These are phyloP conservation scores for Kuraishia ogatae DNA, from an alignment of 805 yeast species.

Conservation along the genomic window DNA sequence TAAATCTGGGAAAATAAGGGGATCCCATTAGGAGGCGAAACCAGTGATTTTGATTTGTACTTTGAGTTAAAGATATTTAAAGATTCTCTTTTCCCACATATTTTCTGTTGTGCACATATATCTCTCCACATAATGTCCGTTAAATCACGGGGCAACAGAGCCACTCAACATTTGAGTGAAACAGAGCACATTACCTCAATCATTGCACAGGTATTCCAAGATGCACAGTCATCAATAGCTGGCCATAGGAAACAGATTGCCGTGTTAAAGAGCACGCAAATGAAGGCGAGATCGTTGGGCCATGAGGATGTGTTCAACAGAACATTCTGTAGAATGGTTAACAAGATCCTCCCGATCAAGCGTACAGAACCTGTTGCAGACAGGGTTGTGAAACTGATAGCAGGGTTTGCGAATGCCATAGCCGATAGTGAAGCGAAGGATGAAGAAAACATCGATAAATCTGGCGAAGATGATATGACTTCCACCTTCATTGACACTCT, in stretches of 20 bases:
- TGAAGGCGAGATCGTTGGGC: slow-evolving; percentile 42
- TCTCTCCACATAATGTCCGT: background rate
- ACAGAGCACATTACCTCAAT: slow-evolving; percentile 33
- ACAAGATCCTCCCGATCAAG: slow-evolving; percentile 59
- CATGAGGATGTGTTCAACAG: slow-evolving; percentile 51
- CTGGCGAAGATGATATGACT: slow-evolving; percentile 31
- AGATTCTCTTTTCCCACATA: too few species aligned
- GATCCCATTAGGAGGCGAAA: background rate
- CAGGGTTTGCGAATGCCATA: slow-evolving; percentile 46
- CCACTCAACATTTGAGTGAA: slow-evolving; percentile 10
- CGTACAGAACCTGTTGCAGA: slow-evolving; percentile 69
- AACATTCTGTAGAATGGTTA: slow-evolving; percentile 51
- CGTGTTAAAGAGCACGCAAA: slow-evolving; percentile 49
- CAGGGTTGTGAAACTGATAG: slow-evolving; percentile 60
- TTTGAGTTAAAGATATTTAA: too few species aligned
- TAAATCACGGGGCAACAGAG: background rate
- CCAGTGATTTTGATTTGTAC: too few species aligned
- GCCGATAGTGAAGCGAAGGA: slow-evolving; percentile 24
- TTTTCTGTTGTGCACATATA: background rate
- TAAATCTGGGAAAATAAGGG: too few species aligned
- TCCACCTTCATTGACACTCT: slow-evolving; percentile 50
- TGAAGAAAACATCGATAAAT: slow-evolving; percentile 16
- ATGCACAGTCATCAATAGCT: slow-evolving; percentile 64
- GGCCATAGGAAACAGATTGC: slow-evolving; percentile 72
- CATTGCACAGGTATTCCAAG: slow-evolving; percentile 66